Evolutionary conservation across 1,284 basidiomycete genomes (phyloP).

Genomic region (Ceraceosorus guamensis): DNA sequence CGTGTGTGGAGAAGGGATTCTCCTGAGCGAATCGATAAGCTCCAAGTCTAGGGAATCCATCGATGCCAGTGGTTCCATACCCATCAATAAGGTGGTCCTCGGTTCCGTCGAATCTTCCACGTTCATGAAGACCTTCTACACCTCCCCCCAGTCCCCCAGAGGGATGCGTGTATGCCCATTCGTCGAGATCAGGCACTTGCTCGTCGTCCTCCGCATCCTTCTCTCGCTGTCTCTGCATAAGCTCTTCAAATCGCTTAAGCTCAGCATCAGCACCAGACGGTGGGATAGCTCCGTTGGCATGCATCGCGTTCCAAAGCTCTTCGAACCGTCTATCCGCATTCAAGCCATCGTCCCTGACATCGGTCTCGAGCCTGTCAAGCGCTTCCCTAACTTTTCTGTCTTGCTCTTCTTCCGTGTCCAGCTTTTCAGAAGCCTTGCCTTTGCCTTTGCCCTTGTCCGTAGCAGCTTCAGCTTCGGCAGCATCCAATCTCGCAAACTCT

Average conservation of each 20-base stretch:
- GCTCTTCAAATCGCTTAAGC: slow-evolving; percentile 65
- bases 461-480: slow-evolving; percentile 10
- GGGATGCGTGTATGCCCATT: slow-evolving; percentile 50
- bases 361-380: slow-evolving; percentile 37
- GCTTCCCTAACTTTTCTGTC: slow-evolving; percentile 31
- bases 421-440: slow-evolving; percentile 18
- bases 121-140: slow-evolving; percentile 26
- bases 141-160: slow-evolving; percentile 41
- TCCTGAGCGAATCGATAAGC: slow-evolving; percentile 29
- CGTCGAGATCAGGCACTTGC: slow-evolving; percentile 45
- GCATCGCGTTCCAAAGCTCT: slow-evolving; percentile 45
- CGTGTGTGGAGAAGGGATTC: slow-evolving; percentile 62
- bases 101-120: slow-evolving; percentile 34
- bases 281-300: slow-evolving; percentile 22
- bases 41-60: slow-evolving; percentile 42
- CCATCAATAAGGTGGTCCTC: slow-evolving; percentile 37
- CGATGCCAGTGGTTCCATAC: slow-evolving; percentile 32
- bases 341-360: slow-evolving; percentile 29
- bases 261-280: slow-evolving; percentile 34
- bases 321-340: slow-evolving; percentile 39
- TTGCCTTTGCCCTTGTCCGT: slow-evolving; percentile 38
- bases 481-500: slow-evolving; percentile 42
- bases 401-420: slow-evolving; percentile 32
- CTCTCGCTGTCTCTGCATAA: slow-evolving; percentile 54
- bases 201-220: slow-evolving; percentile 55